phyloP scores from a whole-genome alignment of 805 yeast species.

The Yarrowia phangngaensis region DNA sequence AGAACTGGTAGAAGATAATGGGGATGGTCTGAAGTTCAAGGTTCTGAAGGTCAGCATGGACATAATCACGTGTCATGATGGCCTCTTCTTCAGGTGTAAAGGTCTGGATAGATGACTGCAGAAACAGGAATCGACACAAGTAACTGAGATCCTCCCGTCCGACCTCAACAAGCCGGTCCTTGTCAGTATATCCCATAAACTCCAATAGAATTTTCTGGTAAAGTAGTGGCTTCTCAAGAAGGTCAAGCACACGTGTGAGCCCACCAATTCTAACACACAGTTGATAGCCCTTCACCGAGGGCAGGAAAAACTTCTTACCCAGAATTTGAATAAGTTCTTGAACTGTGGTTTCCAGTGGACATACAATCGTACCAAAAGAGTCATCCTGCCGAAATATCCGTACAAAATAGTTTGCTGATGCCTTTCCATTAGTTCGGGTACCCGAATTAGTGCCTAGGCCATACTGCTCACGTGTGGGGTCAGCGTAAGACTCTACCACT shows the following conservation, averaged over 20 bases:
- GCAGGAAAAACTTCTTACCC: constrained; percentile 73
- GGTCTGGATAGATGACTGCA: constrained; percentile 57
- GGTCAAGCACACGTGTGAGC: constrained; percentile 64
- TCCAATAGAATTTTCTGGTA: constrained; percentile 70
- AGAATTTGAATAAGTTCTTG: constrained; percentile 66
- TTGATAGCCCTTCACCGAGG: constrained; percentile 66
- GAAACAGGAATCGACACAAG: constrained; percentile 70
- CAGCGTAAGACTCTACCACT: constrained; percentile 11
- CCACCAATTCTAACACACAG: constrained; percentile 73
- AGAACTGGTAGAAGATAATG: constrained; percentile 70
- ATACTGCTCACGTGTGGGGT: constrained; percentile 25
- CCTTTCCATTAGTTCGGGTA: constrained; percentile 21
- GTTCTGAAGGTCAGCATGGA: constrained; percentile 67
- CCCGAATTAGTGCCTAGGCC: constrained; percentile 8
- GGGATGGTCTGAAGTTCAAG: constrained; percentile 82
- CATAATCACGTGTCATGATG: constrained; percentile 57
- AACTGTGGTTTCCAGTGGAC: constrained; percentile 73
- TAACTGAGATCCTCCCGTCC: constrained; percentile 83
- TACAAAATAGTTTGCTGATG: constrained; percentile 38
- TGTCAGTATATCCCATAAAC: constrained; percentile 71
- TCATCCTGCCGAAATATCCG: constrained; percentile 81
- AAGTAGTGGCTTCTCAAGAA: constrained; percentile 69
- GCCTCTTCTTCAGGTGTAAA: constrained; percentile 67
- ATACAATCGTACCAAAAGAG: constrained; percentile 76
- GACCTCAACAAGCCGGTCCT: constrained; percentile 70